These are phyloP conservation scores for Histomonas meleagridis DNA, from an alignment of 208 protist species.

Conservation along the genomic window DNA sequence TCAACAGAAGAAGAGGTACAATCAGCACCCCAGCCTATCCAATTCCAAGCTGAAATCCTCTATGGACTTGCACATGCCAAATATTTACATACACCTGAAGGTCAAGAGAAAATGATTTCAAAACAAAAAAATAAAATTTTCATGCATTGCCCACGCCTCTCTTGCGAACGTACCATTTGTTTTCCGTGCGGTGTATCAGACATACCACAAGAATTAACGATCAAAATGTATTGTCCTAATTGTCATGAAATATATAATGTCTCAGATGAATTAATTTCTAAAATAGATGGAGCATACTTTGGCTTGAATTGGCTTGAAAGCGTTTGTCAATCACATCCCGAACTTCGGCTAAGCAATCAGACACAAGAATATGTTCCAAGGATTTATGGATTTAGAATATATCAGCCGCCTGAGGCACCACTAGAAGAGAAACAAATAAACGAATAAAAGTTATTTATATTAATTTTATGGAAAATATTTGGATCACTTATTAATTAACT, in stretches of 20 bases:
- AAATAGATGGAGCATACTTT: slow-evolving; percentile 8
- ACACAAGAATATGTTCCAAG: neutral
- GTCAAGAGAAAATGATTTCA: neutral
- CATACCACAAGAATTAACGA: neutral
- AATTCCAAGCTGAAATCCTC: neutral
- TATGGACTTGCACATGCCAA: slow-evolving; percentile 6
- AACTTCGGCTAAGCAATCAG: neutral
- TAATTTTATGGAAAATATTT: no score
- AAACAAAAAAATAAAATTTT: neutral
- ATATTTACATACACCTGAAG: neutral
- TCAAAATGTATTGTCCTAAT: neutral
- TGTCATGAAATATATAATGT: slow-evolving; percentile 16
- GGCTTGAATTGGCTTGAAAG: neutral
- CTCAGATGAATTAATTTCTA: neutral
- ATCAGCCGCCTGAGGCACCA: neutral
- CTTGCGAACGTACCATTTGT: neutral
- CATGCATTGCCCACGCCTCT: neutral
- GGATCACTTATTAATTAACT: no score
- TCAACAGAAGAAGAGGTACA: no score
- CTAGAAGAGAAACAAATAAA: no score
- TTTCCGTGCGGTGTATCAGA: neutral
- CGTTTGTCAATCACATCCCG: neutral
- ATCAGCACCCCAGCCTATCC: no score
- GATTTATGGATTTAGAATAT: slow-evolving; percentile 25
- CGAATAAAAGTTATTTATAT: no score